Evolutionary conservation across 805 yeast species (phyloP), one percentile per base, ranked within the genome.

Genomic region (Yamadazyma sp.): DNA sequence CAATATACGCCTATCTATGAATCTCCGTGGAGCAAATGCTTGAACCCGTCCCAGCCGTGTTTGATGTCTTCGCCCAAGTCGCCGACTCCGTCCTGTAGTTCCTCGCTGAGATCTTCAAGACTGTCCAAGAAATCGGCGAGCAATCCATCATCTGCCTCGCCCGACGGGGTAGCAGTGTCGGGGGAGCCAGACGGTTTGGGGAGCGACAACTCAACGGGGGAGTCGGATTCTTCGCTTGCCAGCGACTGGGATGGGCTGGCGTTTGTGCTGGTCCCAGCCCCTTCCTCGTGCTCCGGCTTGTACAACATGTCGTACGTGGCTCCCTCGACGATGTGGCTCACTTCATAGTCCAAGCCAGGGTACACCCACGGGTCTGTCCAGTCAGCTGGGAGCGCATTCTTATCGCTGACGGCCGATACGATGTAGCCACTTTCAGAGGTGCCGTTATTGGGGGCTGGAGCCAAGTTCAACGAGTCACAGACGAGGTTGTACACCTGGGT

Each of bases 401-500:
- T 35, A 1, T 40, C 23, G 4, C 69, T 50, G 12, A 66, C 30
- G 1, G 49, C 39, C 0, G 42, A 20, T 11, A 9, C 18, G 13
- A 32, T 32, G 14, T 32, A 21, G 2, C 40, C 42, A 11, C 32
- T 23, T 8, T 40, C 23, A 12, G 21, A 23, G 0, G 77, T 56
- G 1, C 91, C 91, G 48, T 84, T 83, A 48, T 81, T 83, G 1
- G 71, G 58, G 6, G 80, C 65, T 0, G 88, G 82, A 3, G 10
- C 32, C 20, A 76, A 31, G 19, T 55, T 53, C 38, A 85, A 60
- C 1, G 84, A 67, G 11, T 83, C 84, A 59, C 95, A 84, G 2
- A 90, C 42, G 16, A 90, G 70, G 47, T 82, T 78, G 59, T 87
- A 90, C 4, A 90, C 70, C 43, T 88, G 85, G 10, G 74, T 66